Evolutionary conservation across 805 yeast species (phyloP), one percentile per base, ranked within the genome.

Genomic region (Ogataea henricii): DNA sequence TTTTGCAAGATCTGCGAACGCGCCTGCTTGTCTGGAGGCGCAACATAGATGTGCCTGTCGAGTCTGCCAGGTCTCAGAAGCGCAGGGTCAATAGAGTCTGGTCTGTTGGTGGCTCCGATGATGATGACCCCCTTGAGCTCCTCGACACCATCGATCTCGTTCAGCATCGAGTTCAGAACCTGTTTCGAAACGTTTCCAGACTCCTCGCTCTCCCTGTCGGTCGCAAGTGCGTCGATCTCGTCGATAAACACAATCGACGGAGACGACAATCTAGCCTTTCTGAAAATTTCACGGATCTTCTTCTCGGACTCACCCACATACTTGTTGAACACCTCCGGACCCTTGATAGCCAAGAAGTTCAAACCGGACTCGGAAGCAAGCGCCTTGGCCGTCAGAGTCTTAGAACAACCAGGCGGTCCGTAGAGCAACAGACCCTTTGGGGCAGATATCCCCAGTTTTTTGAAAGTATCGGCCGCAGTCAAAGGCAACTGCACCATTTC

Each of bases 361-460:
- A 92, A 77, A 0, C 97, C 97, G 1, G 97, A 86, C 67, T 92
- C 99, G 0, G 96, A 87, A 0, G 98, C 98, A 25, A 92, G 70
- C 0, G 97, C 97, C 62, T 92, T 92, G 1, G 97, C 98, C 0
- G 96, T 89, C 52, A 92, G 68, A 0, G 99, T 92, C 60, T 92
- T 92, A 9, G 97, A 91, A 70, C 98, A 92, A 13, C 99, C 99
- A 0, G 99, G 98, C 1, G 99, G 99, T 0, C 99, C 99, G 66
- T 94, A 94, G 17, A 94, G 72, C 40, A 94, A 67, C 1, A 94
- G 86, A 30, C 99, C 99, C 56, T 89, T 87, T 3, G 99, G 99
- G 0, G 98, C 90, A 36, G 79, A 73, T 3, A 94, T 84, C 0
- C 98, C 98, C 12, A 94, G 72, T 35, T 78, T 72, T 16, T 73